Evolutionary conservation across 108 stramenopile species (phyloP), one percentile per base, ranked within the genome.

Genomic region (Mayamaea pseudoterrestris): DNA sequence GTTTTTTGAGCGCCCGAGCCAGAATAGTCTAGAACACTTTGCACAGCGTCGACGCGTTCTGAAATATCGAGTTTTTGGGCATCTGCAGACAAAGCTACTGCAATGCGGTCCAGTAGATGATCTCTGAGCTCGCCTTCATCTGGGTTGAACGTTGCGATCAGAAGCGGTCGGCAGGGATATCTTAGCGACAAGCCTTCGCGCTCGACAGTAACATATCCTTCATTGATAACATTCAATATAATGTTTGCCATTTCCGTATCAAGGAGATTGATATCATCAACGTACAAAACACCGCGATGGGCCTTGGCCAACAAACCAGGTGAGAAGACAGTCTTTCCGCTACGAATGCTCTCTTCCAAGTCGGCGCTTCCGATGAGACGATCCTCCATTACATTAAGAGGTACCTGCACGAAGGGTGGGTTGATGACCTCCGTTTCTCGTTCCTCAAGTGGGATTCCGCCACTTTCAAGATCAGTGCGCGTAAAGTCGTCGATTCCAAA

Each of bases 111-210:
- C 30, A 95, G 69, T 25, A 97, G 62, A 57, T 95, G 93, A 47
- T 94, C 93, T 9, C 93, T 71, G 30, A 97, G 69, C 62, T 95
- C 93, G n/a, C 90, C 93, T 63, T 97, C 96, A 44, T 97, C 96
- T 6, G 96, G 96, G 60, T 97, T 97, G 73, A 90, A 93, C 0
- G 93, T 94, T 3, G 93, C 93, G 49, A 97, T 92, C 20, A 97
- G 51, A 27, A 96, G 73, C 8, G 93, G 93, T 24, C 57, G 55
- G 72, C 93, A 94, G 7, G 93, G 93, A 53, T 95, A 94, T 12
- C 74, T 57, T 22, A 97, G 63, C 3, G 80, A 83, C 16, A 97
- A 65, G 26, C 96, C 96, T 66, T 97, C 96, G 28, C 96, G 86
- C 63, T 97, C 90, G 23, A 97, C 93, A 47, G 68, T 76, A 21